Conservation (phyloP, 164 flowering plant species). For the Piper betle region DNA sequence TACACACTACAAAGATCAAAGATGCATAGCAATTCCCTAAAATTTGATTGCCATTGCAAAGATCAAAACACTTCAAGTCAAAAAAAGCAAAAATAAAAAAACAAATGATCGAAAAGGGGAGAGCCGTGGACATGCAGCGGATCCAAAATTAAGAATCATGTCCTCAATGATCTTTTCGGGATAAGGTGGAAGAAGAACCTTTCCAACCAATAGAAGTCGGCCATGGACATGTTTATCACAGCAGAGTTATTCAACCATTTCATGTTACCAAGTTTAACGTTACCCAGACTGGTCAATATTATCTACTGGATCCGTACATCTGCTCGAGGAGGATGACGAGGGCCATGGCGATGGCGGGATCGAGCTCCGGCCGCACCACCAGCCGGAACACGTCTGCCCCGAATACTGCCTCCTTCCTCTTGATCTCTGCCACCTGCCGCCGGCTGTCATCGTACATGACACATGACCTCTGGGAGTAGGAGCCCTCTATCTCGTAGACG, state of each 20-base stretch:
- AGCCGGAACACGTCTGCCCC: slow-evolving; percentile 66
- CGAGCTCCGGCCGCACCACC: slow-evolving; percentile 41
- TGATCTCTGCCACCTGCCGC: slow-evolving; percentile 46
- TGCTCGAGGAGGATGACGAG: slow-evolving; percentile 65
- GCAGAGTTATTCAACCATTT: no score
- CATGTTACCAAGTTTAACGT: no score
- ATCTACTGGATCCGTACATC: slow-evolving; percentile 42
- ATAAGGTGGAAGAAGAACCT: not conserved
- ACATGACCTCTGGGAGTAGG: slow-evolving; percentile 48
- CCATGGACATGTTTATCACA: not conserved
- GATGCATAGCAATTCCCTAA: slow-evolving; percentile 2
- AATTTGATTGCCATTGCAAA: slow-evolving; percentile 1
- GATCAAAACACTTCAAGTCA: not conserved
- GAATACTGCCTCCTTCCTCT: slow-evolving; percentile 45
- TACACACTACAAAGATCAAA: no score
- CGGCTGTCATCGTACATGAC: slow-evolving; percentile 36
- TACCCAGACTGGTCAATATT: no score
- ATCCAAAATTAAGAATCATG: not conserved
- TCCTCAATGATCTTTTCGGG: not conserved
- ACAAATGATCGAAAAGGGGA: not conserved
- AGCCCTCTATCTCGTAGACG: slow-evolving; percentile 45
- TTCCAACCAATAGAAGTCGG: not conserved
- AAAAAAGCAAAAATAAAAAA: not conserved
- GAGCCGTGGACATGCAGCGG: not conserved
- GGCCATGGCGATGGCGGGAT: slow-evolving; percentile 52